Base-by-base conservation (phyloP, 345 rosid genomes). In the Euphorbia lathyris region DNA sequence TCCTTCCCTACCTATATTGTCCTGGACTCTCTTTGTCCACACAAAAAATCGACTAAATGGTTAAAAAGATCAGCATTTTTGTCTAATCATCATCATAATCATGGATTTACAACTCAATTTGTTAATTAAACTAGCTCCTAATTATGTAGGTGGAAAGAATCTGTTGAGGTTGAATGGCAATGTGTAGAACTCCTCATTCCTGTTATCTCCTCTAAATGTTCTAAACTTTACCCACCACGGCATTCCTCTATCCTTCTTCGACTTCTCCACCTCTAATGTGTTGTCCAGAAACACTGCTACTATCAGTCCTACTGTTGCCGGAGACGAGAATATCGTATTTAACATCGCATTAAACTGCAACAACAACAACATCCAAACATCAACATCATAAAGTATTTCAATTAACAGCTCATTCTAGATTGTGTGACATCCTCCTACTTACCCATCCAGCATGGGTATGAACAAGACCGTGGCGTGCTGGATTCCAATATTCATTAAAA, bases 151-250 rank as follows among this genome's bases (percentile, higher is more conserved):
- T 17, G 78, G 74, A 32, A 63, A 68, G 67, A 65, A 76, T 29
- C 74, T 77, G 73, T 77, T 72, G 13, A 77, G 76, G 59, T 77
- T 77, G 61, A 77, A 77, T 20, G 80, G 80, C 66, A 72, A 68
- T 10, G 76, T 77, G 68, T 77, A 77, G 73, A 77, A 77, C 76
- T 77, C 80, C n/a, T 77, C 76, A 5, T 76, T 76, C 32, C 79
- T 52, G 14, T 76, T 72, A 25, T 77, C 80, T 62, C 80, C 80
- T 19, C 76, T 53, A 34, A 77, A 77, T 26, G 76, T 67, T 66
- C 80, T 71, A 59, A 76, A 72, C 53, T 76, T 76, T 1, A 67
- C 73, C 76, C 80, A 72, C 80, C 70, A 76, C 3, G 69, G 76
- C 80, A 72, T 76, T 63, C 80, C 72, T 32, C 73, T 12, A 36